phyloP scores from a whole-genome alignment of 1,284 basidiomycete species.

The Caloboletus firmus region DNA sequence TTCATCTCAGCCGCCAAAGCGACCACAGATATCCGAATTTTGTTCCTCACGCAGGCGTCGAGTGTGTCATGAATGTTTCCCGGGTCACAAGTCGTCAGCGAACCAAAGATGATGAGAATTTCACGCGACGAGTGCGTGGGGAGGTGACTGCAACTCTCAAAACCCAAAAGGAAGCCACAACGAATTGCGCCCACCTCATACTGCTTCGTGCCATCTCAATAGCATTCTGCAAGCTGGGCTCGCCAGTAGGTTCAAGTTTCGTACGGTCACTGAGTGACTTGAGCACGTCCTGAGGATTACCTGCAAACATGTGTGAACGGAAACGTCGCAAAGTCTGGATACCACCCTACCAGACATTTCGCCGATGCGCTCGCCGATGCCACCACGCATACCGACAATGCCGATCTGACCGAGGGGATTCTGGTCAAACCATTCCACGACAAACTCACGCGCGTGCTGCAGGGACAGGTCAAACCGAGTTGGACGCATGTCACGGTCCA shows the following conservation, averaged over 20 bases:
- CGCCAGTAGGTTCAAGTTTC: constrained; percentile 86
- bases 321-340: not conserved
- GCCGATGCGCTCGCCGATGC: constrained; percentile 82
- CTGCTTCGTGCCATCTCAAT: constrained; percentile 92
- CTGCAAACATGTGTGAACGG: constrained; percentile 41
- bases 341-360: constrained; percentile 79
- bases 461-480: constrained; percentile 89
- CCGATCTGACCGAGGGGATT: constrained; percentile 98
- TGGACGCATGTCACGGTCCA: constrained; percentile 93
- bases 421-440: constrained; percentile 98
- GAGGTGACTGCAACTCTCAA: constrained; percentile 66
- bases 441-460: constrained; percentile 87
- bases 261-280: constrained; percentile 84
- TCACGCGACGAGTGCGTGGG: constrained; percentile 95
- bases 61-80: constrained; percentile 95
- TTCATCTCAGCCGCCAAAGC: constrained; percentile 97
- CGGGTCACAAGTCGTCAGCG: constrained; percentile 94
- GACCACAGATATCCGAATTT: constrained; percentile 90
- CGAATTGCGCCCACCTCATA: constrained; percentile 64
- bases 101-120: constrained; percentile 91
- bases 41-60: constrained; percentile 74
- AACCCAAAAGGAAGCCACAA: not conserved
- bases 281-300: constrained; percentile 93
- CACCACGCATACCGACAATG: constrained; percentile 87
- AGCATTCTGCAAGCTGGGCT: constrained; percentile 95